Percentiles rank a stretch among this genome's conserved stretches.
phyloP scores from a whole-genome alignment of 208 protist genomes.

The Zelonia costaricensis region DNA sequence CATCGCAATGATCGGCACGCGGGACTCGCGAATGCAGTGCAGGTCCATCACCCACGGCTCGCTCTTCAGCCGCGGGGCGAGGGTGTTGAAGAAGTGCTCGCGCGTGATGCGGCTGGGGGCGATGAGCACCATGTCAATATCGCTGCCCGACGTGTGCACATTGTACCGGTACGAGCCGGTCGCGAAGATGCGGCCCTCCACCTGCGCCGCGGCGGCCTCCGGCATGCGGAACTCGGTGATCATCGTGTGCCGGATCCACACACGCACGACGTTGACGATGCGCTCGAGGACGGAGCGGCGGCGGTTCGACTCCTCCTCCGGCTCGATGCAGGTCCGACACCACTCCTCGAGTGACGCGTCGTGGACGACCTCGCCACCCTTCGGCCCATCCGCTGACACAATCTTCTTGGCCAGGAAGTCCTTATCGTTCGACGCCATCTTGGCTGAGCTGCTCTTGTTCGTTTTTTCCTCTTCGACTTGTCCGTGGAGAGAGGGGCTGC shows the following conservation, averaged over 20 bases:
- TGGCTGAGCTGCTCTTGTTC: too few species aligned
- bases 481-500: too few species aligned
- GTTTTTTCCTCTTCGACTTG: too few species aligned
- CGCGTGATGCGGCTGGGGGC: slow-evolving; percentile 91
- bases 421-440: slow-evolving; percentile 44
- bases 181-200: slow-evolving; percentile 96
- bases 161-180: slow-evolving; percentile 99
- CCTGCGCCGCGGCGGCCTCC: slow-evolving; percentile 78
- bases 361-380: slow-evolving; percentile 67
- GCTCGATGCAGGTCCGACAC: slow-evolving; percentile 81
- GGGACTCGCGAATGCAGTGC: slow-evolving; percentile 93
- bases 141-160: slow-evolving; percentile 94
- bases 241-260: slow-evolving; percentile 87
- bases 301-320: slow-evolving; percentile 86
- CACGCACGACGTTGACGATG: slow-evolving; percentile 80
- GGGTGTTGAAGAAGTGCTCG: slow-evolving; percentile 94
- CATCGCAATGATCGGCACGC: slow-evolving; percentile 97
- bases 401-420: slow-evolving; percentile 75
- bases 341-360: slow-evolving; percentile 68
- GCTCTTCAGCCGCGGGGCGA: slow-evolving; percentile 79
- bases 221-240: slow-evolving; percentile 91
- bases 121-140: slow-evolving; percentile 98
- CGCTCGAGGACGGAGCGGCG: slow-evolving; percentile 82
- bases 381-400: slow-evolving; percentile 81
- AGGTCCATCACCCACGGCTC: slow-evolving; percentile 85